These are phyloP conservation scores for Pseudogymnoascus sp. DNA, from an alignment of 2,329 filamentous ascomycete genomes.

Conservation along the genomic window DNA sequence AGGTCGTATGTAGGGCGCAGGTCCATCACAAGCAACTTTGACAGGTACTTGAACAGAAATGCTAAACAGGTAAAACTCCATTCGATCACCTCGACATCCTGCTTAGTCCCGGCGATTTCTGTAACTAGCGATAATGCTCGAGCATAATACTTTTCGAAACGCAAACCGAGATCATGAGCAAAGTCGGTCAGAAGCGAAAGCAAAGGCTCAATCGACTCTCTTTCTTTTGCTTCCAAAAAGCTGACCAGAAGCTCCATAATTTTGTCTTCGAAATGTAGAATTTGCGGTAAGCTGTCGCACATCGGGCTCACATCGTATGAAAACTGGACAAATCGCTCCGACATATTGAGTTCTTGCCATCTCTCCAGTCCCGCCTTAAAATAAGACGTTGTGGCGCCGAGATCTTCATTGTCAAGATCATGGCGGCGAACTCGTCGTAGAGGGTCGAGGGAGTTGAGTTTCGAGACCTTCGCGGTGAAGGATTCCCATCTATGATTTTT, in stretches of 20 bases:
- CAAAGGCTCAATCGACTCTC: conserved; percentile 75
- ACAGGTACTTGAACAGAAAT: conserved; percentile 96
- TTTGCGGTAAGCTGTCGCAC: conserved; percentile 83
- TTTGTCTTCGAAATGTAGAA: conserved; percentile 80
- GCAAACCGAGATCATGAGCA: conserved; percentile 81
- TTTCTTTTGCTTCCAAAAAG: conserved; percentile 71
- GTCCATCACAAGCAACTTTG: conserved; percentile 76
- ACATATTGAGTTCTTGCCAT: conserved; percentile 89
- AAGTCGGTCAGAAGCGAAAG: conserved; percentile 85
- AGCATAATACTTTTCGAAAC: conserved; percentile 84
- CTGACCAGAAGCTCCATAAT: conserved; percentile 72
- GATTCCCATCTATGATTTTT: conserved; percentile 87
- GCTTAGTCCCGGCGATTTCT: conserved; percentile 67
- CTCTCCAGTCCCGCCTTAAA: conserved; percentile 74
- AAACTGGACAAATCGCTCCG: conserved; percentile 72
- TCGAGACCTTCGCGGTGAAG: conserved; percentile 83
- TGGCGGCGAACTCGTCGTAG: conserved; percentile 82
- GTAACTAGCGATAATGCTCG: conserved; percentile 68
- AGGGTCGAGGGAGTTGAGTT: conserved; percentile 83
- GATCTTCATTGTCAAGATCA: conserved; percentile 72
- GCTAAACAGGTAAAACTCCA: conserved; percentile 94
- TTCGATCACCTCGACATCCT: conserved; percentile 84
- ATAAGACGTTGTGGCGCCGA: conserved; percentile 73
- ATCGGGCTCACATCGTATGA: conserved; percentile 66
- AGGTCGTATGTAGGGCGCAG: conserved; percentile 77